Evolutionary conservation across 2,329 filamentous ascomycete species (phyloP).

Genomic region (Fusarium zealandicum): DNA sequence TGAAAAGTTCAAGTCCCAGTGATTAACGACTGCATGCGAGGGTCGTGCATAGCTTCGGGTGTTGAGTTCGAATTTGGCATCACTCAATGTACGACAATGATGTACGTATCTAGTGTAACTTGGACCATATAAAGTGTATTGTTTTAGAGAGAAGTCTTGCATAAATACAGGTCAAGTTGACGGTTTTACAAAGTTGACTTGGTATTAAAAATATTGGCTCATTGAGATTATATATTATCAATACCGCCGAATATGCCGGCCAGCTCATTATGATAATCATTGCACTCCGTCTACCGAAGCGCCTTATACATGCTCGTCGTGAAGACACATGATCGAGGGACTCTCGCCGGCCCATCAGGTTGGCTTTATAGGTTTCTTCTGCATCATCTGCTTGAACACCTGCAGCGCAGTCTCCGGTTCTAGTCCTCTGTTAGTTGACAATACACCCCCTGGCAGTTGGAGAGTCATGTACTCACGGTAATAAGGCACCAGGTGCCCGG

Average conservation of each 20-base stretch:
- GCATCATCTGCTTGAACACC: conserved; percentile 41
- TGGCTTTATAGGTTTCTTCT: conserved; percentile 28
- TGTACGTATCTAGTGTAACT: background rate
- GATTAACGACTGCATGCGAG: background rate
- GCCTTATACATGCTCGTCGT: background rate
- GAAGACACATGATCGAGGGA: background rate
- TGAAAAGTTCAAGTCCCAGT: conserved; percentile 48
- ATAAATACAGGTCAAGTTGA: background rate
- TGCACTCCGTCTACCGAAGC: background rate
- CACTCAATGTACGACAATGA: conserved; percentile 5
- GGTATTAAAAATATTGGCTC: background rate
- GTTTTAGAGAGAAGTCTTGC: background rate
- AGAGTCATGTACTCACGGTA: conserved; percentile 43
- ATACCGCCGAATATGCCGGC: background rate
- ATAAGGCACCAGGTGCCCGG: conserved; percentile 63
- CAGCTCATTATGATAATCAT: background rate
- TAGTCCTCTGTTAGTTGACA: conserved; percentile 15
- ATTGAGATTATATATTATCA: background rate
- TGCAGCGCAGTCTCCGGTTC: conserved; percentile 40
- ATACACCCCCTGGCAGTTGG: too few species aligned
- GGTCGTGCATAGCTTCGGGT: conserved; percentile 22
- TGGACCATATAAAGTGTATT: background rate
- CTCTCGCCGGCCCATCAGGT: conserved; percentile 17
- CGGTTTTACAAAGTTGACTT: background rate
- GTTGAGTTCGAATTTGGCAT: conserved; percentile 17